A percentile compares a stretch with the other conserved stretches of the same genome.
phyloP scores from a whole-genome alignment of 1,284 basidiomycete species.

The Microbotryum lychnidis-dioicae region DNA sequence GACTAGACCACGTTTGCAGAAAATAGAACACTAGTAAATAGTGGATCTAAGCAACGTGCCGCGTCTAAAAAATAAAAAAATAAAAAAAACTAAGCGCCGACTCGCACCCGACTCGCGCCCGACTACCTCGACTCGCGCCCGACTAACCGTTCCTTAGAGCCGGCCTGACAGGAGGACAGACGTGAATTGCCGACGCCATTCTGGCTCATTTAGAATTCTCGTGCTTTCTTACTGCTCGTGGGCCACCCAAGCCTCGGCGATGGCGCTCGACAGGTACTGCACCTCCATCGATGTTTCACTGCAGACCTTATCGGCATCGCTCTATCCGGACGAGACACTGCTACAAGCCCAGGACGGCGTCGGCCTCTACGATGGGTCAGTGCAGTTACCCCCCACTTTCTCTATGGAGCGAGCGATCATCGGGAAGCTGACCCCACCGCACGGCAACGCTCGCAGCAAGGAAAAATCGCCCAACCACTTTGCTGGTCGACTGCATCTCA shows the following conservation, averaged over 20 bases:
- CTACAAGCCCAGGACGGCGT: conserved; percentile 64
- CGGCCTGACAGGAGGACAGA: too few species aligned
- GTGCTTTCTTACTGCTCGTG: background rate
- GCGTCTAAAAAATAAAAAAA: too few species aligned
- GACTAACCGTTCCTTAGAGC: too few species aligned
- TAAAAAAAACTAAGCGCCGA: too few species aligned
- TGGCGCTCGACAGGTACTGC: background rate
- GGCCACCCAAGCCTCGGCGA: background rate
- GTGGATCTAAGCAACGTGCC: too few species aligned
- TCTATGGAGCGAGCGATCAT: background rate
- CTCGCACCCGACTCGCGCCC: too few species aligned
- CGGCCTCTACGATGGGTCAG: conserved; percentile 83
- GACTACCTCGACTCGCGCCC: too few species aligned
- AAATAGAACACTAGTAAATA: too few species aligned
- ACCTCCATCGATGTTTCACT: conserved; percentile 21
- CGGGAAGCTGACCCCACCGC: conserved; percentile 22
- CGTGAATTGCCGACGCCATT: too few species aligned
- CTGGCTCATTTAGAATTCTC: too few species aligned
- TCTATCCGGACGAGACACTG: conserved; percentile 63
- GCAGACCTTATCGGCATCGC: conserved; percentile 29
- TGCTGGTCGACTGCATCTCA: conserved; percentile 62
- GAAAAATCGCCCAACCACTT: conserved; percentile 70
- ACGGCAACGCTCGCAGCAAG: conserved; percentile 46
- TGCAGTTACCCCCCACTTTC: conserved; percentile 27
- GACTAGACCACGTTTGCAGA: too few species aligned